Evolutionary conservation across 176 grass and related monocot species (phyloP).

Genomic region (Zea luxurians): DNA sequence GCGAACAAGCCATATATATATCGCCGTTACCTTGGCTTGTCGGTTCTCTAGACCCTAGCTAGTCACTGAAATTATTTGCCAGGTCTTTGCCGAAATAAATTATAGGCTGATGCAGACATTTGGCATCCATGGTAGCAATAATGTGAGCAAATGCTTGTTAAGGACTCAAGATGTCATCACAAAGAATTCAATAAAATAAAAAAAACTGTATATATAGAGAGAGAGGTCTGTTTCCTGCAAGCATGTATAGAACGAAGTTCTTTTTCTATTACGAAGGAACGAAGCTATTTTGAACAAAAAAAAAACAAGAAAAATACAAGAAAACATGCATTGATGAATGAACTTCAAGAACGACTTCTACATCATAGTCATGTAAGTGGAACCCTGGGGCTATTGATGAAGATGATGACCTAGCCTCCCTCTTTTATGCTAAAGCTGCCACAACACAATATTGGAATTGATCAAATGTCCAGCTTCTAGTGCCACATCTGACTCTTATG

Average conservation of each 20-base stretch:
- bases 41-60: not conserved
- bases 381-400: not conserved
- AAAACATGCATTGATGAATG: not conserved
- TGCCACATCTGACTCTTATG: conserved; percentile 2
- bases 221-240: no score
- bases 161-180: not conserved
- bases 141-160: not conserved
- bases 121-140: not conserved
- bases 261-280: not conserved
- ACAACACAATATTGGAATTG: not conserved
- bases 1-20: no score
- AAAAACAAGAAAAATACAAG: not conserved
- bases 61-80: not conserved
- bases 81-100: not conserved
- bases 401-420: not conserved
- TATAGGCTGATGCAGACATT: not conserved
- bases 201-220: no score
- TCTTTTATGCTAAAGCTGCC: conserved; percentile 12
- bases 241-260: not conserved
- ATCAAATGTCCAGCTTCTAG: conserved; percentile 8
- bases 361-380: not conserved
- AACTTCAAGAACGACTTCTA: conserved; percentile 8
- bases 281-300: not conserved
- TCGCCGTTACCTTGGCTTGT: not conserved
- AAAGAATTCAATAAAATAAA: no score